phyloP scores from a whole-genome alignment of 2,329 filamentous ascomycete species.

The Fusarium stilboides region DNA sequence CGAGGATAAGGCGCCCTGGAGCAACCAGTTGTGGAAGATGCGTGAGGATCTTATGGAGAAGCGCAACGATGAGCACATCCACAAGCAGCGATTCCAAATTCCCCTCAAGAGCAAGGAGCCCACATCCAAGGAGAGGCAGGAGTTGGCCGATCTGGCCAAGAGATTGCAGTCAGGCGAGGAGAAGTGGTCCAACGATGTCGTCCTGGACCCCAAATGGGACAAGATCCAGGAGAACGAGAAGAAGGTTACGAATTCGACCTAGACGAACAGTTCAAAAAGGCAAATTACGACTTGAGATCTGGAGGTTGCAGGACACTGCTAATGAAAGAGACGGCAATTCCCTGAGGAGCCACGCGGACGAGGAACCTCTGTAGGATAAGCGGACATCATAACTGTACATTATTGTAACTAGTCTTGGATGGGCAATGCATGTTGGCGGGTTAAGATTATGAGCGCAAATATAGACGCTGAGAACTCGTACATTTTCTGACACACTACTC shows the following conservation, averaged over 20 bases:
- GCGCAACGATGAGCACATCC: slow-evolving; percentile 55
- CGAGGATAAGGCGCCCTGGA: slow-evolving; percentile 74
- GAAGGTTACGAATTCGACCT: slow-evolving; percentile 46
- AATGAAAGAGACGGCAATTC: slow-evolving; percentile 44
- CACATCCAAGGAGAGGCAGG: slow-evolving; percentile 59
- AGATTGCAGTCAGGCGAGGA: slow-evolving; percentile 72
- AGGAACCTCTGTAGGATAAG: slow-evolving; percentile 50
- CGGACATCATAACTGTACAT: slow-evolving; percentile 52
- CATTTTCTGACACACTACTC: slow-evolving; percentile 19
- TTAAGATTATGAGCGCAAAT: slow-evolving; percentile 44
- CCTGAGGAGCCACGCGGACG: slow-evolving; percentile 23
- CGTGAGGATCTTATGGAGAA: slow-evolving; percentile 64
- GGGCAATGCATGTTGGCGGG: slow-evolving; percentile 42
- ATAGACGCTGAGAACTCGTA: slow-evolving; percentile 45
- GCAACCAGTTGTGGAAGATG: slow-evolving; percentile 71
- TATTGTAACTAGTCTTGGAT: slow-evolving; percentile 50
- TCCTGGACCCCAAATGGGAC: slow-evolving; percentile 65
- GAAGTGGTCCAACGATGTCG: slow-evolving; percentile 69
- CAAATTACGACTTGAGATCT: slow-evolving; percentile 18
- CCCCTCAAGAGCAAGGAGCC: slow-evolving; percentile 60
- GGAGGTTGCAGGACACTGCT: slow-evolving; percentile 32
- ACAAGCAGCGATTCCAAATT: slow-evolving; percentile 54
- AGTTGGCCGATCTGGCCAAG: slow-evolving; percentile 75
- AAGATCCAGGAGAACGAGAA: slow-evolving; percentile 49
- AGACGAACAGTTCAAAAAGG: slow-evolving; percentile 30